These are phyloP conservation scores for Aspergillus ochraceus DNA, from an alignment of 2,329 filamentous ascomycete species.

Conservation along the genomic window DNA sequence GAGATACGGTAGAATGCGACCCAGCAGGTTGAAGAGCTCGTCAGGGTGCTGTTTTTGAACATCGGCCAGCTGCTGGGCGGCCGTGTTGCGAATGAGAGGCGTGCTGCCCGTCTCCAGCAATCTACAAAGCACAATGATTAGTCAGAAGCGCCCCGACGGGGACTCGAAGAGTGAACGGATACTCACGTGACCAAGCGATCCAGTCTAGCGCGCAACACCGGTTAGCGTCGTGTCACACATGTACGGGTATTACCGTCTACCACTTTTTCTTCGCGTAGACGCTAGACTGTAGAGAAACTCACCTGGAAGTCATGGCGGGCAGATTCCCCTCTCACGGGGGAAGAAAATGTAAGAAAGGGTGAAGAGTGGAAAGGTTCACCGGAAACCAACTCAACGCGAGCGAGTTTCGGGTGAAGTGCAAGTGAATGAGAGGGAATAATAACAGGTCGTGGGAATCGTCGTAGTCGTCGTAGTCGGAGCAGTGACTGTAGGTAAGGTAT, in stretches of 20 bases:
- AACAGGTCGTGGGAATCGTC: background rate
- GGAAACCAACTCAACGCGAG: background rate
- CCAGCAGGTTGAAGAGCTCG: constrained; percentile 93
- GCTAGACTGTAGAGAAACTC: constrained; percentile 25
- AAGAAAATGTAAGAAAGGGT: constrained; percentile 1
- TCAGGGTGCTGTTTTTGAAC: constrained; percentile 98
- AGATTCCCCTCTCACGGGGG: constrained; percentile 25
- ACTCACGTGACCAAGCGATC: constrained; percentile 86
- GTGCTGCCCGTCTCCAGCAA: constrained; percentile 97
- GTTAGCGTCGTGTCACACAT: constrained; percentile 32
- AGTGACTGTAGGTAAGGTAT: background rate
- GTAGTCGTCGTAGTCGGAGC: background rate
- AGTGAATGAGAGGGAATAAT: background rate
- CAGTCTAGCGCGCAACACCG: constrained; percentile 55
- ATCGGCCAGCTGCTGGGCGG: constrained; percentile 93
- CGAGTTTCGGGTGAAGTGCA: background rate
- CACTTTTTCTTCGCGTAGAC: background rate
- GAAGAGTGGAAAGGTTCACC: background rate
- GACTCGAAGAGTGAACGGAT: background rate
- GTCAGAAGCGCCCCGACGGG: constrained; percentile 19
- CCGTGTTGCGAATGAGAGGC: constrained; percentile 91
- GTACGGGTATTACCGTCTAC: constrained; percentile 14
- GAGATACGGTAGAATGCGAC: constrained; percentile 91
- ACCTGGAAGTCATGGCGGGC: constrained; percentile 45
- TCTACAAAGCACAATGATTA: constrained; percentile 49